Percentiles rank a stretch among this genome's conserved stretches.
These are phyloP conservation scores for Ophiognomonia clavigignenti-juglandacearum DNA, from an alignment of 2,329 filamentous ascomycete species.

Conservation along the genomic window DNA sequence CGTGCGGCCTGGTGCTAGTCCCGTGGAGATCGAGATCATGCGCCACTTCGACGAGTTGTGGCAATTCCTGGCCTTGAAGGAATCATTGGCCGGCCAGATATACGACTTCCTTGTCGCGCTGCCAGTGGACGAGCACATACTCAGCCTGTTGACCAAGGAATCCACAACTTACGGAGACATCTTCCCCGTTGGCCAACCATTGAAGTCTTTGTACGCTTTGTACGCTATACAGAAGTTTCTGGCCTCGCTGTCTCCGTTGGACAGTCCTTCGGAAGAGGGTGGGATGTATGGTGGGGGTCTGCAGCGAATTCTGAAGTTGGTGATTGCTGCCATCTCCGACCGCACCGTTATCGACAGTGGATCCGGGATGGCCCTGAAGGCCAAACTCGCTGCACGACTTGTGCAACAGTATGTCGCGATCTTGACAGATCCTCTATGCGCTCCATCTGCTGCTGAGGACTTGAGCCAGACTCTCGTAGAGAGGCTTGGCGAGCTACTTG, in stretches of 20 bases:
- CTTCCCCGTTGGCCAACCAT: slow-evolving; percentile 65
- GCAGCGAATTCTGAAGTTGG: slow-evolving; percentile 44
- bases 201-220: slow-evolving; percentile 69
- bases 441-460: slow-evolving; percentile 13
- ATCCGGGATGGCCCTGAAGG: slow-evolving; percentile 37
- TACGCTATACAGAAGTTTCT: slow-evolving; percentile 63
- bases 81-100: slow-evolving; percentile 62
- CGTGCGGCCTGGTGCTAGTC: slow-evolving; percentile 47
- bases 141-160: slow-evolving; percentile 53
- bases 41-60: slow-evolving; percentile 82
- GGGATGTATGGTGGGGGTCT: slow-evolving; percentile 29
- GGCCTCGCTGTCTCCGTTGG: slow-evolving; percentile 27
- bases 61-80: slow-evolving; percentile 70
- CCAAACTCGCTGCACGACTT: slow-evolving; percentile 47
- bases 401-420: slow-evolving; percentile 52
- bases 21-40: slow-evolving; percentile 73
- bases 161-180: slow-evolving; percentile 52
- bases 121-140: slow-evolving; percentile 60
- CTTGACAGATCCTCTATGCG: slow-evolving; percentile 31
- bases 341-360: slow-evolving; percentile 44
- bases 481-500: slow-evolving; percentile 27
- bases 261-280: slow-evolving; percentile 17
- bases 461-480: slow-evolving; percentile 25
- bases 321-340: slow-evolving; percentile 58
- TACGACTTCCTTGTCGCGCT: slow-evolving; percentile 67